Conservation (phyloP, 176 grass and related monocot genomes). For the Carex pumila region DNA sequence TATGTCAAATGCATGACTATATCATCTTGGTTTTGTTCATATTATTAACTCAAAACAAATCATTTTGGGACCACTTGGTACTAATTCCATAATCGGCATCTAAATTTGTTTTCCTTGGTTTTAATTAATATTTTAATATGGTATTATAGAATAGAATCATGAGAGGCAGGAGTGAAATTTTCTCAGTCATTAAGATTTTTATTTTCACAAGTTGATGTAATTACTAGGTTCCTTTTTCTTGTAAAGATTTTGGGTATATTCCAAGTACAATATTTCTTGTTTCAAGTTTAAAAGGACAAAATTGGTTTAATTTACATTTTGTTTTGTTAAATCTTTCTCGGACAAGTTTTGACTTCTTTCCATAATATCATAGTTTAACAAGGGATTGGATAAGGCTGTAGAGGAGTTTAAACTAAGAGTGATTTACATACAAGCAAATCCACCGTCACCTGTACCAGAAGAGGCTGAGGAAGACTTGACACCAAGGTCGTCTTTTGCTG, state of each 20-base stretch:
- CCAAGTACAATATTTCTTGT: neutral
- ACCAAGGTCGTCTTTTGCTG: constrained; percentile 30
- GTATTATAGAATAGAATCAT: neutral
- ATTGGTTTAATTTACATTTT: neutral
- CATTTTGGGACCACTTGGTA: neutral
- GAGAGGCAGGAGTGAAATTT: neutral
- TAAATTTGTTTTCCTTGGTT: neutral
- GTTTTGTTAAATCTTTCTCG: constrained; percentile 6
- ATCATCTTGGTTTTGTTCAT: neutral
- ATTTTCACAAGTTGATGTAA: neutral
- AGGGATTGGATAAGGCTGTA: constrained; percentile 48
- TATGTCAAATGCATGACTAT: neutral
- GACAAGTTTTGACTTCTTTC: constrained; percentile 6
- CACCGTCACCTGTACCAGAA: constrained; percentile 91
- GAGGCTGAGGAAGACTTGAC: constrained; percentile 63
- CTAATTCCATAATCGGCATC: neutral
- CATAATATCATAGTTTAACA: constrained; percentile 60
- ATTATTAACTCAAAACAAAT: neutral
- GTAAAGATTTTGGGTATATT: neutral
- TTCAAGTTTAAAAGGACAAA: too few relatives aligned
- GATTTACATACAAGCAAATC: constrained; percentile 84
- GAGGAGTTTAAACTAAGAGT: constrained; percentile 87
- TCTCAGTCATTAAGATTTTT: neutral
- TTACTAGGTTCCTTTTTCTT: neutral
- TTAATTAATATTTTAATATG: neutral